A percentile compares a stretch with the other conserved stretches of the same genome.
These are phyloP conservation scores for Eremochloa ophiuroides DNA, from an alignment of 176 grass and related monocot genomes.

Conservation along the genomic window DNA sequence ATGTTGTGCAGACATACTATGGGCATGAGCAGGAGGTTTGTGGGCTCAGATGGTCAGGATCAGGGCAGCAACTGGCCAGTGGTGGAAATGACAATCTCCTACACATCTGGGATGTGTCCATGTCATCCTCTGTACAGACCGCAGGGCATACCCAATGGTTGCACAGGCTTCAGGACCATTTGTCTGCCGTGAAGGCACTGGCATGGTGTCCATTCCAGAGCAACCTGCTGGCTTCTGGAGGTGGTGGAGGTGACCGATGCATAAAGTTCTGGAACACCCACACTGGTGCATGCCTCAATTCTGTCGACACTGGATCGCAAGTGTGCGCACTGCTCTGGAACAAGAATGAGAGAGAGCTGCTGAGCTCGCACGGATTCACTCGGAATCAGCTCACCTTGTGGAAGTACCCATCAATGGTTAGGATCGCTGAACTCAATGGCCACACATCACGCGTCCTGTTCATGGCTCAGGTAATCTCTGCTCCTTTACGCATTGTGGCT, in stretches of 20 bases:
- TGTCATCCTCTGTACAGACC: conserved; percentile 37
- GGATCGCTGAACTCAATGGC: conserved; percentile 53
- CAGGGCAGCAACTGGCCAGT: conserved; percentile 49
- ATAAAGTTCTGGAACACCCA: conserved; percentile 75
- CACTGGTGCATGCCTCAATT: conserved; percentile 54
- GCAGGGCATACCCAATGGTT: conserved; percentile 46
- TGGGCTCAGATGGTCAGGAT: conserved; percentile 55
- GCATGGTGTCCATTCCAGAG: conserved; percentile 72
- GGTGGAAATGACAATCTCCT: conserved; percentile 67
- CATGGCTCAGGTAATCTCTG: conserved; percentile 53
- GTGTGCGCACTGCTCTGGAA: conserved; percentile 51
- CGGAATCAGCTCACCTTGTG: conserved; percentile 52
- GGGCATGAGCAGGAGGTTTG: conserved; percentile 53
- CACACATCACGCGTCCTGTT: conserved; percentile 59
- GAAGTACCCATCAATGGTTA: conserved; percentile 55
- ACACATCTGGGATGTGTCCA: conserved; percentile 58
- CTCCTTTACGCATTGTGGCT: neutral
- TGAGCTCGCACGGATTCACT: conserved; percentile 57
- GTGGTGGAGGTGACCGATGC: conserved; percentile 40
- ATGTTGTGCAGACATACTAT: conserved; percentile 44
- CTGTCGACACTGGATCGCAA: conserved; percentile 46
- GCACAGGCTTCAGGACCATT: conserved; percentile 42
- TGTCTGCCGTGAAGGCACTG: conserved; percentile 49
- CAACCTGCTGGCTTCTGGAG: conserved; percentile 54
- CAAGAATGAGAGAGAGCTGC: conserved; percentile 46